These are phyloP conservation scores for Syncephalastrum sp. DNA, from an alignment of 371 early-diverging fungal genomes.

Conservation along the genomic window DNA sequence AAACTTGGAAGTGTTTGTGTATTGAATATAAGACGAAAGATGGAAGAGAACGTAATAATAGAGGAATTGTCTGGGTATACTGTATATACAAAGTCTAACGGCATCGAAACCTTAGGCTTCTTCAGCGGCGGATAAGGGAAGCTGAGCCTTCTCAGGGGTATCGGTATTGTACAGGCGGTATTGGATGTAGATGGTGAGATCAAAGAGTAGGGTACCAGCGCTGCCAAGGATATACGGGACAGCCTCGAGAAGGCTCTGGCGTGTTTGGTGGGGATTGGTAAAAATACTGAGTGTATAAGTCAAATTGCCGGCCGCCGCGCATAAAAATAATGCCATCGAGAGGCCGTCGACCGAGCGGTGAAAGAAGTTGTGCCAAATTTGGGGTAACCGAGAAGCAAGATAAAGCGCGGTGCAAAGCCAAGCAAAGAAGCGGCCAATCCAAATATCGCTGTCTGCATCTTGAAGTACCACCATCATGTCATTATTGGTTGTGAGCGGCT, in stretches of 20 bases:
- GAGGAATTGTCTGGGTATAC: too few species aligned
- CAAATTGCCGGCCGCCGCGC: conserved; percentile 71
- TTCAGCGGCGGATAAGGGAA: too few species aligned
- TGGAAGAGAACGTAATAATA: too few species aligned
- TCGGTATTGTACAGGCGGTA: conserved; percentile 25
- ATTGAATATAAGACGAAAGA: too few species aligned
- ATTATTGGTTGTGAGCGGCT: background rate
- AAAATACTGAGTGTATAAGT: conserved; percentile 68
- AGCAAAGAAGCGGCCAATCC: conserved; percentile 63
- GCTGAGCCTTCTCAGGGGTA: background rate
- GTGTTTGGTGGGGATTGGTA: conserved; percentile 50
- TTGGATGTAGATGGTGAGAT: conserved; percentile 63
- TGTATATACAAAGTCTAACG: too few species aligned
- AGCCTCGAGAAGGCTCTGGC: conserved; percentile 42
- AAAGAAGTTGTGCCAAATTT: conserved; percentile 60
- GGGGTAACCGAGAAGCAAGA: conserved; percentile 66
- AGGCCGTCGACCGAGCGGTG: conserved; percentile 67
- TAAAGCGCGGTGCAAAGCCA: conserved; percentile 72
- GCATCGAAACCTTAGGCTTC: too few species aligned
- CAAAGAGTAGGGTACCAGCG: conserved; percentile 66
- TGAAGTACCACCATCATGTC: background rate
- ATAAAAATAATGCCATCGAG: conserved; percentile 67
- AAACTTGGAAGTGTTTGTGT: too few species aligned
- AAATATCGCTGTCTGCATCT: conserved; percentile 7
- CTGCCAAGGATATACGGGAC: conserved; percentile 72